Conservation (phyloP, 192 early-diverging fungal species). For the Backusella psychrophila region DNA sequence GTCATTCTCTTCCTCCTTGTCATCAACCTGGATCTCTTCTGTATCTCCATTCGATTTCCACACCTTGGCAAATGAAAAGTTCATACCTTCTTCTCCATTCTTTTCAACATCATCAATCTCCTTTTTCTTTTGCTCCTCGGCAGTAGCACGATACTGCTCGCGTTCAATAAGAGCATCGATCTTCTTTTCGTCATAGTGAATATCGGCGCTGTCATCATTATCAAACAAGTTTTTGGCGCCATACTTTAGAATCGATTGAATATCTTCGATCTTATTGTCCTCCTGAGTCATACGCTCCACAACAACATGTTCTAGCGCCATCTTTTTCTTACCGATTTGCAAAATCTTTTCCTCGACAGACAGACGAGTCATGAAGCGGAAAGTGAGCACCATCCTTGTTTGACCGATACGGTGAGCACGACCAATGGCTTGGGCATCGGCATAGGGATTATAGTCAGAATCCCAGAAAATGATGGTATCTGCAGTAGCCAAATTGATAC, state of each 20-base stretch:
- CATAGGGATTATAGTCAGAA: slow-evolving; percentile 72
- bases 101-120: not conserved
- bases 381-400: slow-evolving; percentile 59
- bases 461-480: slow-evolving; percentile 78
- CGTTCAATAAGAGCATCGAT: slow-evolving; percentile 63
- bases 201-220: slow-evolving; percentile 36
- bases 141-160: not conserved
- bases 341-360: slow-evolving; percentile 67
- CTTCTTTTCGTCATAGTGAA: slow-evolving; percentile 56
- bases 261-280: slow-evolving; percentile 49
- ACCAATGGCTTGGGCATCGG: slow-evolving; percentile 70
- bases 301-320: slow-evolving; percentile 73
- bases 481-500: slow-evolving; percentile 70
- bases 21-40: slow-evolving; percentile 37
- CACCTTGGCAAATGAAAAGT: slow-evolving; percentile 18
- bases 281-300: slow-evolving; percentile 66
- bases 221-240: slow-evolving; percentile 72
- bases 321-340: slow-evolving; percentile 71
- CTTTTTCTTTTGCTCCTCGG: not conserved
- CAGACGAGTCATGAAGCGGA: slow-evolving; percentile 61
- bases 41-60: slow-evolving; percentile 9
- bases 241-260: slow-evolving; percentile 64
- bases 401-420: slow-evolving; percentile 78
- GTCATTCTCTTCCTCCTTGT: not conserved
- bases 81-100: not conserved